These are phyloP conservation scores for Malus hybrid DNA, from an alignment of 331 rosid genomes.

Conservation along the genomic window DNA sequence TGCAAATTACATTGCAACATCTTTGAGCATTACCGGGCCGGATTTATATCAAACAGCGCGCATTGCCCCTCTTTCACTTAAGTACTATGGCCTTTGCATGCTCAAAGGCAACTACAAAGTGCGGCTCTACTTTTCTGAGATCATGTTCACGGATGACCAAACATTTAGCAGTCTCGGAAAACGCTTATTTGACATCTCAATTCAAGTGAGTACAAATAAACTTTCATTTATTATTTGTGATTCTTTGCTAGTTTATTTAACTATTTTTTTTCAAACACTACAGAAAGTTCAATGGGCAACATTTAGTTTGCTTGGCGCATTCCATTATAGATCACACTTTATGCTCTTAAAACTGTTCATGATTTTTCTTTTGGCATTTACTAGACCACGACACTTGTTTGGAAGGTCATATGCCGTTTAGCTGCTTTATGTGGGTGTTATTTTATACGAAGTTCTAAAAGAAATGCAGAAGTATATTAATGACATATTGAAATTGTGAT, in stretches of 20 bases:
- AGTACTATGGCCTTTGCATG: constrained; percentile 70
- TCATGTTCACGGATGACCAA: constrained; percentile 37
- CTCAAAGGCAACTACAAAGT: constrained; percentile 61
- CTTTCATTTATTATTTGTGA: neutral
- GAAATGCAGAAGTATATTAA: too few species aligned
- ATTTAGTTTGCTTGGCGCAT: too few species aligned
- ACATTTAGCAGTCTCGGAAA: constrained; percentile 41
- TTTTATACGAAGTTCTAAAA: neutral
- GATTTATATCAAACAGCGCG: constrained; percentile 52
- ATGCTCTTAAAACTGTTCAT: too few species aligned
- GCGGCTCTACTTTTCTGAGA: constrained; percentile 74
- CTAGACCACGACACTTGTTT: too few species aligned
- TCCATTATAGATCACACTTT: too few species aligned
- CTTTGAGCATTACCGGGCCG: constrained; percentile 31
- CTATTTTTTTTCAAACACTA: too few species aligned
- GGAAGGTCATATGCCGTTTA: too few species aligned
- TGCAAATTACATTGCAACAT: constrained; percentile 6
- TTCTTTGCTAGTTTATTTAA: too few species aligned
- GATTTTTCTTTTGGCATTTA: too few species aligned
- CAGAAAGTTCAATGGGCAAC: too few species aligned
- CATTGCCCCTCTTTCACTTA: constrained; percentile 60
- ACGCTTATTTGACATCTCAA: constrained; percentile 69
- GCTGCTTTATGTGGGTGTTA: neutral
- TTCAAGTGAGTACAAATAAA: constrained; percentile 51
- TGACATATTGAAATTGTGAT: too few species aligned